Evolutionary conservation across 2,329 filamentous ascomycete genomes (phyloP).

Genomic region (Ciborinia camelliae): DNA sequence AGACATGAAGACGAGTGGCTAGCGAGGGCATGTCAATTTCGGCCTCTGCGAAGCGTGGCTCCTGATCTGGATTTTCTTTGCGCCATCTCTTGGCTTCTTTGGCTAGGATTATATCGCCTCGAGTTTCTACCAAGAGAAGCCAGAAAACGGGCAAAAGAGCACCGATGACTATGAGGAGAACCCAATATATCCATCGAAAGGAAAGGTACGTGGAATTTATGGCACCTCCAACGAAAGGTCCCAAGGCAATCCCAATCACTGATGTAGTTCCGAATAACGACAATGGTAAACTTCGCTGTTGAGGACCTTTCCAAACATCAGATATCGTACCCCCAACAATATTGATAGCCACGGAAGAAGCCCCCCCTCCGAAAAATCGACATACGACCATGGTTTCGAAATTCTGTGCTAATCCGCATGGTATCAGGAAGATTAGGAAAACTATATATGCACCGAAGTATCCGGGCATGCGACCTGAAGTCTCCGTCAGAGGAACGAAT

Average conservation of each 20-base stretch:
- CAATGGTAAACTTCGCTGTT: constrained; percentile 33
- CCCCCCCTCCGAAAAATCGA: constrained; percentile 34
- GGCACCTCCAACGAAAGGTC: constrained; percentile 33
- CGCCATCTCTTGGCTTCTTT: constrained; percentile 21
- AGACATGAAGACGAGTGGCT: constrained; percentile 8
- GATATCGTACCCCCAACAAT: constrained; percentile 25
- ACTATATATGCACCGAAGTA: constrained; percentile 32
- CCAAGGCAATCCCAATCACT: constrained; percentile 59
- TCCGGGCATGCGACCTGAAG: constrained; percentile 35
- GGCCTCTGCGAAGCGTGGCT: constrained; percentile 9
- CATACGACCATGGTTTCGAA: constrained; percentile 32
- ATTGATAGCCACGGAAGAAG: constrained; percentile 29
- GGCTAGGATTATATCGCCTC: constrained; percentile 41
- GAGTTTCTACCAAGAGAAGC: constrained; percentile 44
- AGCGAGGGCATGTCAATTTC: constrained; percentile 15
- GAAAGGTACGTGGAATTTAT: constrained; percentile 26
- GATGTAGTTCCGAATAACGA: constrained; percentile 66
- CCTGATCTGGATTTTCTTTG: constrained; percentile 19
- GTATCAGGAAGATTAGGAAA: constrained; percentile 33
- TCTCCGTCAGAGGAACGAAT: constrained; percentile 43
- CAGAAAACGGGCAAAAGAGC: constrained; percentile 42
- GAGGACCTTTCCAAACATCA: constrained; percentile 27
- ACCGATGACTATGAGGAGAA: constrained; percentile 42
- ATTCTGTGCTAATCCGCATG: constrained; percentile 37
- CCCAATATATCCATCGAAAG: constrained; percentile 36